These are phyloP conservation scores for Phialemoniopsis sp. DNA, from an alignment of 2,329 filamentous ascomycete species.

Conservation along the genomic window DNA sequence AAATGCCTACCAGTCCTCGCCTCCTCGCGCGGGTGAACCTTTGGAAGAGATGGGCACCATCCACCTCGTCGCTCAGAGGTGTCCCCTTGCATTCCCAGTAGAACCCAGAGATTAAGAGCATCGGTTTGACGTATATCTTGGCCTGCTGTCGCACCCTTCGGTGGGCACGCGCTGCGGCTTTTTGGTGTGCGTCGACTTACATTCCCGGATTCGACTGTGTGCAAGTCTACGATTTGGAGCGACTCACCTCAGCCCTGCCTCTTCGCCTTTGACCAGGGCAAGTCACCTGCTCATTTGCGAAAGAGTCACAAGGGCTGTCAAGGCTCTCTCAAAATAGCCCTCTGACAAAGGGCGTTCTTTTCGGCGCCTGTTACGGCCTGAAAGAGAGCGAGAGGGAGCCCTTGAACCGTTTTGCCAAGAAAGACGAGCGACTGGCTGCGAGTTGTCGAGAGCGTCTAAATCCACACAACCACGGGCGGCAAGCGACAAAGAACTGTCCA, in stretches of 20 bases:
- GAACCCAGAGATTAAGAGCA: background rate
- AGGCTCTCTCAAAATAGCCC: background rate
- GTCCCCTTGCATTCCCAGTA: constrained; percentile 7
- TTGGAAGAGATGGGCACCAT: constrained; percentile 8
- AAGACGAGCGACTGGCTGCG: constrained; percentile 19
- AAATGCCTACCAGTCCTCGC: constrained; percentile 6
- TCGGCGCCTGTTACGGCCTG: background rate
- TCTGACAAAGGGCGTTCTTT: background rate
- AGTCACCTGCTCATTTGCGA: too few species aligned
- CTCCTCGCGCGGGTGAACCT: constrained; percentile 4
- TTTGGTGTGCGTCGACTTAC: background rate
- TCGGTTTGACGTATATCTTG: constrained; percentile 3
- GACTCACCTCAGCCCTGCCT: too few species aligned
- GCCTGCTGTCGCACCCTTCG: background rate
- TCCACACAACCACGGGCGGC: constrained; percentile 5
- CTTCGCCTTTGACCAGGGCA: too few species aligned
- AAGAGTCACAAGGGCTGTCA: too few species aligned
- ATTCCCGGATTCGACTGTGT: too few species aligned
- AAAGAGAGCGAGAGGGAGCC: background rate
- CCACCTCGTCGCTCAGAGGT: constrained; percentile 6
- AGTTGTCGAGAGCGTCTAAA: constrained; percentile 13
- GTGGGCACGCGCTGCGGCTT: background rate
- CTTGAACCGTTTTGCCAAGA: background rate
- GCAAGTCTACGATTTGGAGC: too few species aligned
- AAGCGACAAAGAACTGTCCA: constrained; percentile 9